phyloP scores from a whole-genome alignment of 2,329 filamentous ascomycete genomes.

The Phialocephala sp. region DNA sequence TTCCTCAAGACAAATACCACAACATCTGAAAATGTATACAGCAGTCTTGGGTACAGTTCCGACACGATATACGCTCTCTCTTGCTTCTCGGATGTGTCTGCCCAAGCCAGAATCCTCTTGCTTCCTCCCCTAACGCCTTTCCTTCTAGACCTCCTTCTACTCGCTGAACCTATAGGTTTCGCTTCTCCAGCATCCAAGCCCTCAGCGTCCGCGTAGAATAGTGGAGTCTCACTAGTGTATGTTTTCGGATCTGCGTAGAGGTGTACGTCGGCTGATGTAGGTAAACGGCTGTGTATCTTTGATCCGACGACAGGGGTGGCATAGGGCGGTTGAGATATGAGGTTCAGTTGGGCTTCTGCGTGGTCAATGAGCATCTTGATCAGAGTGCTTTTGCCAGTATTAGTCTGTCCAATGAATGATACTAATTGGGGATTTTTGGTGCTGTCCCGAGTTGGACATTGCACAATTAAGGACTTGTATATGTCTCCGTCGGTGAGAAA shows the following conservation, averaged over 20 bases:
- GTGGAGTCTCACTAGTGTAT: not conserved
- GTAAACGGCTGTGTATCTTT: not conserved
- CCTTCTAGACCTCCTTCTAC: not conserved
- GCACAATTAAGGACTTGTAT: slow-evolving; percentile 6
- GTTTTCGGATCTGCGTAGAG: slow-evolving; percentile 12
- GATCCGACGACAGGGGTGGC: not conserved
- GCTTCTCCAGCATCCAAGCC: slow-evolving; percentile 18
- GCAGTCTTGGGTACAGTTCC: slow-evolving; percentile 50
- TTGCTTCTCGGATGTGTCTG: not conserved
- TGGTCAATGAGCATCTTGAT: not conserved
- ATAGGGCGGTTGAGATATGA: not conserved
- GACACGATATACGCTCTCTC: slow-evolving; percentile 47
- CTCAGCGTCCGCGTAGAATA: slow-evolving; percentile 23
- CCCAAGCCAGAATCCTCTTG: not conserved
- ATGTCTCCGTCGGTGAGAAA: slow-evolving; percentile 5
- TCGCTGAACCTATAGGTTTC: not conserved
- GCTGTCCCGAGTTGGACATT: slow-evolving; percentile 4
- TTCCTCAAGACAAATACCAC: slow-evolving; percentile 52
- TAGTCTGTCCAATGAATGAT: not conserved
- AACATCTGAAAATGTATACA: slow-evolving; percentile 53
- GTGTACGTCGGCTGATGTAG: slow-evolving; percentile 15
- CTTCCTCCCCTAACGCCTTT: not conserved
- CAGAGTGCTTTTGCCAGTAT: slow-evolving; percentile 1
- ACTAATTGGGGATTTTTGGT: not conserved
- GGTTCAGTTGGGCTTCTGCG: not conserved